Conservation (phyloP, 106 monocot genomes). For the Dendrobium catenatum region DNA sequence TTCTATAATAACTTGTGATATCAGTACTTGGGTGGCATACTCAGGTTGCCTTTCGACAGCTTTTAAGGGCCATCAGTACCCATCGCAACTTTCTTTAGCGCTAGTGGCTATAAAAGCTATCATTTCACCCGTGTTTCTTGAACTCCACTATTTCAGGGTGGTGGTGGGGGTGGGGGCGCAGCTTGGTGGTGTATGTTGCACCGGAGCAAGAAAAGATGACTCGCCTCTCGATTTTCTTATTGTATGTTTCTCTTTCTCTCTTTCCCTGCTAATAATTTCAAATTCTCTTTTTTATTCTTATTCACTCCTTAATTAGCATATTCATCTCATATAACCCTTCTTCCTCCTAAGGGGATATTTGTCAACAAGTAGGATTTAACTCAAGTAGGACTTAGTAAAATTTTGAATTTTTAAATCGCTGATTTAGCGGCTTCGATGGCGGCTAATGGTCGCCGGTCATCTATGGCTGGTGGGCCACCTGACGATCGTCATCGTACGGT, state of each 20-base stretch:
- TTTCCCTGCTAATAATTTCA: not conserved
- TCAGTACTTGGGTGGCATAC: not conserved
- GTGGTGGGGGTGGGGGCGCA: not conserved
- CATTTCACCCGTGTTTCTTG: too few species aligned
- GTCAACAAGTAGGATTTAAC: too few species aligned
- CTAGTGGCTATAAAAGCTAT: not conserved
- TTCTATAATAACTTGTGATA: not conserved
- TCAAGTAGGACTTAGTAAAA: too few species aligned
- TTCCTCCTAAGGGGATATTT: not conserved
- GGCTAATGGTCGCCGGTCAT: too few species aligned
- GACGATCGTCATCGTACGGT: too few species aligned
- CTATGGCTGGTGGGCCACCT: too few species aligned
- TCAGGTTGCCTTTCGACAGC: not conserved
- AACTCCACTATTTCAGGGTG: not conserved
- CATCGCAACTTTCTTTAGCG: not conserved
- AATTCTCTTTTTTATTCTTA: not conserved
- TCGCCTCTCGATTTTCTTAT: conserved; percentile 80
- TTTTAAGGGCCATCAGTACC: not conserved
- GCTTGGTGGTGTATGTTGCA: conserved; percentile 47
- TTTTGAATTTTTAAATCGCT: too few species aligned
- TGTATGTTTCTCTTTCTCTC: conserved; percentile 20
- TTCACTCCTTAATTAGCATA: not conserved
- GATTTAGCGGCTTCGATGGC: too few species aligned
- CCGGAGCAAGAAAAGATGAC: conserved; percentile 93
- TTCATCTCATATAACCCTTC: not conserved